A percentile compares a stretch with the other conserved stretches of the same genome.
These are phyloP conservation scores for Helminthosporium solani DNA, from an alignment of 2,329 filamentous ascomycete genomes.

Conservation along the genomic window DNA sequence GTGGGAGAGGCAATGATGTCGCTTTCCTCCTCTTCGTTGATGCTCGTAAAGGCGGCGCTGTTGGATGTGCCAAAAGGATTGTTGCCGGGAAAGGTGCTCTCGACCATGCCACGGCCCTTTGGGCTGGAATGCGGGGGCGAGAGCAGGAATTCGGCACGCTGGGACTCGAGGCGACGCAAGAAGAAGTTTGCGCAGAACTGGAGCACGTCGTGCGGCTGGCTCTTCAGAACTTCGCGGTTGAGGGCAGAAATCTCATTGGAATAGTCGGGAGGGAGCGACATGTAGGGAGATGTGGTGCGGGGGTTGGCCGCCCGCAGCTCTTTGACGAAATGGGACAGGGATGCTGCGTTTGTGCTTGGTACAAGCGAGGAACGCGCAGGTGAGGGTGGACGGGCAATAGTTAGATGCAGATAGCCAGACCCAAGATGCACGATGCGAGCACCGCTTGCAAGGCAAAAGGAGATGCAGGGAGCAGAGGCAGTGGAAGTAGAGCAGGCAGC, in stretches of 20 bases:
- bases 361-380: slow-evolving; percentile 17
- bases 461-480: background rate
- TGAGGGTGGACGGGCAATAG: slow-evolving; percentile 1
- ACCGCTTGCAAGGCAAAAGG: slow-evolving; percentile 8
- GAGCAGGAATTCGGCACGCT: slow-evolving; percentile 60
- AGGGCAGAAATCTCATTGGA: slow-evolving; percentile 64
- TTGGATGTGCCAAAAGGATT: slow-evolving; percentile 68
- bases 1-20: slow-evolving; percentile 76
- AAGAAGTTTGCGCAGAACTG: slow-evolving; percentile 73
- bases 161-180: slow-evolving; percentile 63
- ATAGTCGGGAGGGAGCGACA: slow-evolving; percentile 46
- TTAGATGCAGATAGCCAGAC: background rate
- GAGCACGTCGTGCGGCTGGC: slow-evolving; percentile 63
- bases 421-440: background rate
- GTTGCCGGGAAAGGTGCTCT: slow-evolving; percentile 72
- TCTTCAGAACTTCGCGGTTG: slow-evolving; percentile 60
- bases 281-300: slow-evolving; percentile 30
- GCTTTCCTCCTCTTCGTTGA: slow-evolving; percentile 79
- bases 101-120: slow-evolving; percentile 62
- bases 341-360: slow-evolving; percentile 22
- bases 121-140: slow-evolving; percentile 49
- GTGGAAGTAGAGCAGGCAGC: background rate
- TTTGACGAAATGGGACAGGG: slow-evolving; percentile 42
- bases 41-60: slow-evolving; percentile 57
- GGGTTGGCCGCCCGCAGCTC: slow-evolving; percentile 35